phyloP scores from a whole-genome alignment of 192 early-diverging fungal species.

The Phycomyces nitens region DNA sequence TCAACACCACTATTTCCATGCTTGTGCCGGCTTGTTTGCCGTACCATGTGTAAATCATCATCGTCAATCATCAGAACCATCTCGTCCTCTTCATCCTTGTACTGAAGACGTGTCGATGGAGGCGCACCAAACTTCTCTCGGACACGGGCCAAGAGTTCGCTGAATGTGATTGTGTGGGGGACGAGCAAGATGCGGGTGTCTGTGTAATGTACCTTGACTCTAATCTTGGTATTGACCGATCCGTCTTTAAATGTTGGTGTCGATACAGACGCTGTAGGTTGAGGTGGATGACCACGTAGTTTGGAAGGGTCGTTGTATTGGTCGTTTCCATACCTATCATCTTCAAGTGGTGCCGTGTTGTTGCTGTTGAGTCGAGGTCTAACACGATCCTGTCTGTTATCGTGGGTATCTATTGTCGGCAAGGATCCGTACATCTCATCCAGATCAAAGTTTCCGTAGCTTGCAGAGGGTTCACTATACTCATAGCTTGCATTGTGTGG shows the following conservation, averaged over 20 bases:
- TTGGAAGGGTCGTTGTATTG: neutral
- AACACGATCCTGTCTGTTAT: slow-evolving; percentile 20
- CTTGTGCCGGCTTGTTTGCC: slow-evolving; percentile 49
- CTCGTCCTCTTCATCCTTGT: slow-evolving; percentile 84
- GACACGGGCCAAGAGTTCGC: slow-evolving; percentile 50
- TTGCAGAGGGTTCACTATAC: neutral
- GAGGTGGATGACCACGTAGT: neutral
- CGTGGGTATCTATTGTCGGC: slow-evolving; percentile 12
- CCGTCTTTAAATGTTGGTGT: slow-evolving; percentile 3
- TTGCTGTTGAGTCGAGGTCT: slow-evolving; percentile 10
- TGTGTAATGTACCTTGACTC: slow-evolving; percentile 64
- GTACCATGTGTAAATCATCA: slow-evolving; percentile 81
- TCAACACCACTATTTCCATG: slow-evolving; percentile 45
- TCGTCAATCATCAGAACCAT: slow-evolving; percentile 87
- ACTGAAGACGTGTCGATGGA: slow-evolving; percentile 60
- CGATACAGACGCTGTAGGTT: slow-evolving; percentile 18
- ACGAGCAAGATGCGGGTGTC: slow-evolving; percentile 66
- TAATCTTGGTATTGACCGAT: slow-evolving; percentile 34
- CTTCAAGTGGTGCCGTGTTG: neutral
- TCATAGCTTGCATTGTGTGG: slow-evolving; percentile 4
- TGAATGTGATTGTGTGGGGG: slow-evolving; percentile 42
- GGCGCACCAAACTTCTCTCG: slow-evolving; percentile 58
- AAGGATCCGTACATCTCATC: slow-evolving; percentile 27
- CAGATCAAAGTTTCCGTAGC: slow-evolving; percentile 19
- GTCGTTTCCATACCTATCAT: slow-evolving; percentile 4